Percentiles rank a stretch among this genome's conserved stretches.
Evolutionary conservation across 306 rosid genomes (phyloP).

Genomic region (Pterocarpus macrocarpus): DNA sequence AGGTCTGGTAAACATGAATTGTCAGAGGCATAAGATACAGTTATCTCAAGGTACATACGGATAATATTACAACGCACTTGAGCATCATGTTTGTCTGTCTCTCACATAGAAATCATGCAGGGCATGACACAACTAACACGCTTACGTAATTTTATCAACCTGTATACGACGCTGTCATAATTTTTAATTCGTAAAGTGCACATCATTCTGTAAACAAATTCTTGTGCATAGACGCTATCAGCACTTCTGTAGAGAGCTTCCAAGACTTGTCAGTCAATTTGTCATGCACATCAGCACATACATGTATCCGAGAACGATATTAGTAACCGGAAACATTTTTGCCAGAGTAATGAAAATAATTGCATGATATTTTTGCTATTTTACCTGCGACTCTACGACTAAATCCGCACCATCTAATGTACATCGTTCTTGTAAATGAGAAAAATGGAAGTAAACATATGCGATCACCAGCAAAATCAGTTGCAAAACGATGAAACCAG

Average conservation of each 20-base stretch:
- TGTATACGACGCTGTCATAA: not conserved
- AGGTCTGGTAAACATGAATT: no score
- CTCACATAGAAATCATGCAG: not conserved
- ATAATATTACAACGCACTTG: not conserved
- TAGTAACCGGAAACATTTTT: not conserved
- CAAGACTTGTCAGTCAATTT: not conserved
- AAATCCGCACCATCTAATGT: slow-evolving; percentile 1
- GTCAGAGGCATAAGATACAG: no score
- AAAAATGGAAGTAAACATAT: not conserved
- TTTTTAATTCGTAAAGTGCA: not conserved
- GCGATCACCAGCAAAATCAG: slow-evolving; percentile 12
- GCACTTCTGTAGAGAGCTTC: not conserved
- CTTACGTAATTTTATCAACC: not conserved
- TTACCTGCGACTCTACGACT: not conserved
- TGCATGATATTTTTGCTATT: not conserved
- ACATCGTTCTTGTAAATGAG: not conserved
- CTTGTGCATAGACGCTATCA: not conserved
- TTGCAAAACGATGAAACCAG: slow-evolving; percentile 36
- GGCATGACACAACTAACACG: not conserved
- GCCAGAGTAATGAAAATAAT: not conserved
- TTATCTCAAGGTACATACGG: no score
- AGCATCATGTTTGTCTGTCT: not conserved
- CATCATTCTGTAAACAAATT: slow-evolving; percentile 5
- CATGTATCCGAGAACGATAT: not conserved
- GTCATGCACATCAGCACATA: not conserved